Percentiles rank a stretch among this genome's conserved stretches.
phyloP scores from a whole-genome alignment of 2,329 filamentous ascomycete species.

The Ascochyta lentis region DNA sequence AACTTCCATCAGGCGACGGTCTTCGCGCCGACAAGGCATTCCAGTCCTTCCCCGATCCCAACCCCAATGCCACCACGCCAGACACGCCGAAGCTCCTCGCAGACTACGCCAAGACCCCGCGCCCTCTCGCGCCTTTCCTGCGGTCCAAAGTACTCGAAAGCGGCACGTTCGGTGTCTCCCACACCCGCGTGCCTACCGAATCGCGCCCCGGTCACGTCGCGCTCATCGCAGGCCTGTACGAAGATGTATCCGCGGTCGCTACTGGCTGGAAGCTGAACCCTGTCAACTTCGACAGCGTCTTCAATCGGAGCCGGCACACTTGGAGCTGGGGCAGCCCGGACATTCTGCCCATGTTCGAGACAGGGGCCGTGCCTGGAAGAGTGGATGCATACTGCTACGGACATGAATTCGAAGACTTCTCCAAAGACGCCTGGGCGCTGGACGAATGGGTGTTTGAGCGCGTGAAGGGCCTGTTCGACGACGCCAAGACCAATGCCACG shows the following conservation, averaged over 20 bases:
- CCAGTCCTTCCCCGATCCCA: slow-evolving; percentile 89
- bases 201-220: slow-evolving; percentile 96
- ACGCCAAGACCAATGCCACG: slow-evolving; percentile 78
- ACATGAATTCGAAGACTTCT: slow-evolving; percentile 89
- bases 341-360: slow-evolving; percentile 95
- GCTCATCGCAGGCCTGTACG: slow-evolving; percentile 93
- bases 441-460: slow-evolving; percentile 97
- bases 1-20: slow-evolving; percentile 69
- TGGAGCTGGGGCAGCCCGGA: slow-evolving; percentile 99
- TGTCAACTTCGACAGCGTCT: slow-evolving; percentile 97
- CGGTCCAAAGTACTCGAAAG: slow-evolving; percentile 86
- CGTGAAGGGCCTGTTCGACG: slow-evolving; percentile 84
- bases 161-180: slow-evolving; percentile 95
- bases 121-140: slow-evolving; percentile 87
- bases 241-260: slow-evolving; percentile 95
- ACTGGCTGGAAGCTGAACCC: slow-evolving; percentile 99
- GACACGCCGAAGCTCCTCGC: slow-evolving; percentile 8
- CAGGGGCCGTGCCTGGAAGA: slow-evolving; percentile 84
- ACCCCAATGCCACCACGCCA: slow-evolving; percentile 62
- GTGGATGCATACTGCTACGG: slow-evolving; percentile 88
- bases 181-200: slow-evolving; percentile 95
- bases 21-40: slow-evolving; percentile 98
- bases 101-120: slow-evolving; percentile 61
- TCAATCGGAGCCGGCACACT: slow-evolving; percentile 94
- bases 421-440: slow-evolving; percentile 77